phyloP scores from a whole-genome alignment of 1,284 basidiomycete genomes.

The Wolfiporia cocos region DNA sequence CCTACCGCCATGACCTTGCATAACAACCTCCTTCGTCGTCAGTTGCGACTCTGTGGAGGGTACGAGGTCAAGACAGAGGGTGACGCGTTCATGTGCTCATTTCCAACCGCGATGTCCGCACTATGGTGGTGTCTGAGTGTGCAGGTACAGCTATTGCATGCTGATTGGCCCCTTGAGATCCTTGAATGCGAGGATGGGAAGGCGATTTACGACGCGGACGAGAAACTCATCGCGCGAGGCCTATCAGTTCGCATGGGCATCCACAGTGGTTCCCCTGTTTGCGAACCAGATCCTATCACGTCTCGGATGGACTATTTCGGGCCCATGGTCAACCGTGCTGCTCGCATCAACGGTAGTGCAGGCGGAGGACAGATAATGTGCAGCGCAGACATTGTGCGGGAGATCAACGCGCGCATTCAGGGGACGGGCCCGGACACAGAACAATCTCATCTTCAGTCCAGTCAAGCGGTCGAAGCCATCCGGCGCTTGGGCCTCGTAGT shows the following conservation, averaged over 20 bases:
- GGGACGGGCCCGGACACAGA: slow-evolving; percentile 53
- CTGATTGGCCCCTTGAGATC: slow-evolving; percentile 93
- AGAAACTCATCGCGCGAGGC: slow-evolving; percentile 78
- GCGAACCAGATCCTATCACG: slow-evolving; percentile 92
- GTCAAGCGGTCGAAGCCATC: slow-evolving; percentile 63
- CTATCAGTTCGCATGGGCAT: slow-evolving; percentile 97
- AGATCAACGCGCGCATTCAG: slow-evolving; percentile 64
- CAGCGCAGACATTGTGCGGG: slow-evolving; percentile 84
- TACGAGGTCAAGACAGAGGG: slow-evolving; percentile 99
- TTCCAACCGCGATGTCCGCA: slow-evolving; percentile 84
- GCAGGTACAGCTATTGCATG: slow-evolving; percentile 81
- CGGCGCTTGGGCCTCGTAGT: slow-evolving; percentile 73
- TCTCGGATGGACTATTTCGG: slow-evolving; percentile 98
- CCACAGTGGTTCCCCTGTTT: slow-evolving; percentile 89
- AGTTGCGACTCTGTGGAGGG: slow-evolving; percentile 88
- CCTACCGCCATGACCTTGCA: slow-evolving; percentile 91
- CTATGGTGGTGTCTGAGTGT: slow-evolving; percentile 91
- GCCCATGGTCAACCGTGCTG: slow-evolving; percentile 88
- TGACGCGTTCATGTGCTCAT: slow-evolving; percentile 98
- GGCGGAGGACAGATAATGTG: slow-evolving; percentile 95
- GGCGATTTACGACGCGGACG: slow-evolving; percentile 67
- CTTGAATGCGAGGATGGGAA: slow-evolving; percentile 91
- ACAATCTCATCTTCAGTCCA: slow-evolving; percentile 48
- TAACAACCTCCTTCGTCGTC: slow-evolving; percentile 83
- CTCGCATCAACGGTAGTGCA: slow-evolving; percentile 81